A percentile compares a stretch with the other conserved stretches of the same genome.
phyloP scores from a whole-genome alignment of 208 protist genomes.

The Acanthamoeba sp. region DNA sequence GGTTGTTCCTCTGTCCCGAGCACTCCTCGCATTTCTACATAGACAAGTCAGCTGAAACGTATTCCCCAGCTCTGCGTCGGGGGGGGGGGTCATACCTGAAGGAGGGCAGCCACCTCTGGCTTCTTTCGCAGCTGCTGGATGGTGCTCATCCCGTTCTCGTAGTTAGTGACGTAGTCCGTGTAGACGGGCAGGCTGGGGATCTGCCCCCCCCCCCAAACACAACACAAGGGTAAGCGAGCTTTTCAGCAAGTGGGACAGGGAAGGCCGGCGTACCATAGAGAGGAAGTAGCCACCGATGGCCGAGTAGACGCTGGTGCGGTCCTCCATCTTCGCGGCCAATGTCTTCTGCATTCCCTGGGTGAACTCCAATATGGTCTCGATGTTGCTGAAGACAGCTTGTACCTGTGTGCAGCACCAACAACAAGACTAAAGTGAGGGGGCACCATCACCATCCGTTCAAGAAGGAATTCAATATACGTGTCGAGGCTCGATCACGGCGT shows the following conservation, averaged over 20 bases:
- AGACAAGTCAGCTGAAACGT: background rate
- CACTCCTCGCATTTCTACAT: slow-evolving; percentile 24
- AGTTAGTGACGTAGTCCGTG: slow-evolving; percentile 57
- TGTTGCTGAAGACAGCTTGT: slow-evolving; percentile 45
- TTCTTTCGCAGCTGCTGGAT: slow-evolving; percentile 40
- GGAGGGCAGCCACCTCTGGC: background rate
- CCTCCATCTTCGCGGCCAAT: background rate
- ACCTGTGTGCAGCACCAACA: background rate
- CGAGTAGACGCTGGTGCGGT: slow-evolving; percentile 5
- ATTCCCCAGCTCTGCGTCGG: too few relatives aligned
- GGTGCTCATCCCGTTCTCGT: slow-evolving; percentile 24
- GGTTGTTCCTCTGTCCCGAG: slow-evolving; percentile 52
- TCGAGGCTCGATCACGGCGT: background rate
- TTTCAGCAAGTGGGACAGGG: too few relatives aligned
- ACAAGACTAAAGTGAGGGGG: background rate
- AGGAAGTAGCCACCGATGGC: slow-evolving; percentile 25
- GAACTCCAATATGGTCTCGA: background rate
- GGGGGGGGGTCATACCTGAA: background rate
- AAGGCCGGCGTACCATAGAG: slow-evolving; percentile 15
- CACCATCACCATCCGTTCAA: background rate
- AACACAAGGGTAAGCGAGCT: background rate
- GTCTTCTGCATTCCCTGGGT: background rate
- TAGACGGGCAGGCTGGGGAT: slow-evolving; percentile 22
- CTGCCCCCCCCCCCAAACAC: background rate
- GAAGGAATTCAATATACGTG: background rate